Evolutionary conservation across 495 filamentous ascomycete genomes (phyloP).

Genomic region (Niebla homalea): DNA sequence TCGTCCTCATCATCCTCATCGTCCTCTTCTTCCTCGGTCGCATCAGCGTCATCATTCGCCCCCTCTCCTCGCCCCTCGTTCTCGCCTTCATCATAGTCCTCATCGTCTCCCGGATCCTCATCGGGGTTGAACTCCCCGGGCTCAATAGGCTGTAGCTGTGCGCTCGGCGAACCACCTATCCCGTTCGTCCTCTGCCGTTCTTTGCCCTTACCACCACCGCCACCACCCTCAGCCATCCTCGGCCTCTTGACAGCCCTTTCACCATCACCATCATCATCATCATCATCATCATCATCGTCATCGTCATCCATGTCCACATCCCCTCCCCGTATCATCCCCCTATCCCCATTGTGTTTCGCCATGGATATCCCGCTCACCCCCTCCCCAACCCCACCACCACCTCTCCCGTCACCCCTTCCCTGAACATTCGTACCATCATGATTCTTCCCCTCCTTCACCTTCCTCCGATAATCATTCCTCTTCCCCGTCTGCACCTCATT

Average conservation of each 20-base stretch:
- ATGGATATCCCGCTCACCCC: constrained; percentile 36
- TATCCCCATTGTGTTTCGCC: constrained; percentile 29
- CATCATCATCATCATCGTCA: constrained; percentile 24
- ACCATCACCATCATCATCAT: constrained; percentile 50
- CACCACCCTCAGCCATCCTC: constrained; percentile 21
- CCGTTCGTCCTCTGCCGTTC: constrained; percentile 29
- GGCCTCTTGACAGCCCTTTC: constrained; percentile 40
- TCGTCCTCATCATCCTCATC: constrained; percentile 28
- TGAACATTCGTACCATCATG: constrained; percentile 37
- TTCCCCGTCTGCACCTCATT: constrained; percentile 52
- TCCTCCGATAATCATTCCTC: constrained; percentile 42
- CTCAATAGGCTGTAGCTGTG: constrained; percentile 28
- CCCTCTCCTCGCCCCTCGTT: constrained; percentile 23
- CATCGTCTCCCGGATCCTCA: constrained; percentile 15
- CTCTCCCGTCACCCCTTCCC: constrained; percentile 35
- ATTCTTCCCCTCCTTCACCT: constrained; percentile 36
- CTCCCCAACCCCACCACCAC: constrained; percentile 42
- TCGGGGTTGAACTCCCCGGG: constrained; percentile 26
- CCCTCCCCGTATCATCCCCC: constrained; percentile 25
- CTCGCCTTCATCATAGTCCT: constrained; percentile 13
- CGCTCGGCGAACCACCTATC: constrained; percentile 1
- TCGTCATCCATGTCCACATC: constrained; percentile 31
- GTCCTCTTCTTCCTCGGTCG: constrained; percentile 18
- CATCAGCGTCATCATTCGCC: constrained; percentile 21
- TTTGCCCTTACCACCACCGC: constrained; percentile 22